Conservation (phyloP, 192 early-diverging fungal species). For the Entomortierella beljakovae region DNA sequence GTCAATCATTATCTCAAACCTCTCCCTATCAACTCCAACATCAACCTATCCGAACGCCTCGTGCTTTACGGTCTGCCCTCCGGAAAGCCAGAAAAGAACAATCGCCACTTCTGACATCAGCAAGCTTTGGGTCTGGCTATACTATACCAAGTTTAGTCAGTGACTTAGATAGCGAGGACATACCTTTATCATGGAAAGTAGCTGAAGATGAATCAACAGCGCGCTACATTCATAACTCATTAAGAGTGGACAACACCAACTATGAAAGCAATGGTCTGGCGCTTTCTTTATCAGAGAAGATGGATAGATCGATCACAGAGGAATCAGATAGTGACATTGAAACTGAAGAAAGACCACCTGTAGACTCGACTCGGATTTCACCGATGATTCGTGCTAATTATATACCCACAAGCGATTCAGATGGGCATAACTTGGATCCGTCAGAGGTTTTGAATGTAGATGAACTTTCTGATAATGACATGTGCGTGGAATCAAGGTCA, state of each 20-base stretch:
- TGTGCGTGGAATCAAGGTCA: not conserved
- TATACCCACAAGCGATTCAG: not conserved
- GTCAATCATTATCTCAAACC: conserved; percentile 10
- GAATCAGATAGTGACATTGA: not conserved
- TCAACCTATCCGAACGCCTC: conserved; percentile 21
- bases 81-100: conserved; percentile 41
- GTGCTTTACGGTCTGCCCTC: conserved; percentile 20
- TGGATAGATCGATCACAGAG: not conserved
- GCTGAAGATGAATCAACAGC: not conserved
- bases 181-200: not conserved
- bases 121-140: conserved; percentile 36
- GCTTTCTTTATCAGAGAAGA: not conserved
- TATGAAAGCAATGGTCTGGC: too few relatives aligned
- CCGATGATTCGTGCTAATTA: not conserved
- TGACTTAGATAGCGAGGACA: conserved; percentile 10
- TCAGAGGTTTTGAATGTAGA: conserved; percentile 23
- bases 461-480: conserved; percentile 28
- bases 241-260: too few relatives aligned
- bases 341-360: not conserved
- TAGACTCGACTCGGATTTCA: not conserved
- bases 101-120: conserved; percentile 41
- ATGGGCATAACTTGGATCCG: conserved; percentile 7
- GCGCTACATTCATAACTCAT: too few relatives aligned
- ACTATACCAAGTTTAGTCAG: not conserved
- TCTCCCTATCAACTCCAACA: conserved; percentile 28